Evolutionary conservation across 2,329 filamentous ascomycete genomes (phyloP).

Genomic region (Blastomyces gilchristii): DNA sequence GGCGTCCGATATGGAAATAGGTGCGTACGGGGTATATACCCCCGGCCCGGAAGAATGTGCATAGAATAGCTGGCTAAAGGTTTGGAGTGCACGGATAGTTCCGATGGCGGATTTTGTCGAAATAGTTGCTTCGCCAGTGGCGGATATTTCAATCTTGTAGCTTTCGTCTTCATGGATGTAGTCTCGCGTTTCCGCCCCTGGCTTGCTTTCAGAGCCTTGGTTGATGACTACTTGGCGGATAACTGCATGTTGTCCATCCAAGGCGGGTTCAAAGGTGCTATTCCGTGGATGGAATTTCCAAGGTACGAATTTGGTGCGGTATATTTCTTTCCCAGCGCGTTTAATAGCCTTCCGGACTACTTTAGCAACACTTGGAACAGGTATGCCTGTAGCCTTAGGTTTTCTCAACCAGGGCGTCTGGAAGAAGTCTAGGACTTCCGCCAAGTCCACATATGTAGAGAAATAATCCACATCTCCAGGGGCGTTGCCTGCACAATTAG

Average conservation of each 20-base stretch:
- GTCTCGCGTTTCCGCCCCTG: slow-evolving; percentile 9
- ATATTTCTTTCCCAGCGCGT: slow-evolving; percentile 16
- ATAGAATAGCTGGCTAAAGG: slow-evolving; percentile 24
- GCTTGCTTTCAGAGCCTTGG: slow-evolving; percentile 10
- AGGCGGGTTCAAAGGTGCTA: slow-evolving; percentile 18
- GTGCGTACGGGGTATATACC: slow-evolving; percentile 60
- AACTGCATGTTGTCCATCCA: slow-evolving; percentile 2
- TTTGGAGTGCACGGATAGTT: slow-evolving; percentile 21
- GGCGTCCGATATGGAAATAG: slow-evolving; percentile 59
- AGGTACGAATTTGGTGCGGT: slow-evolving; percentile 20
- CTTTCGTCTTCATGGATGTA: slow-evolving; percentile 20
- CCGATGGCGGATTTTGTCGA: slow-evolving; percentile 20
- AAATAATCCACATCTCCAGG: not conserved
- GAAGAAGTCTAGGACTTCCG: slow-evolving; percentile 1
- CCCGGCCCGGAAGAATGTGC: slow-evolving; percentile 16
- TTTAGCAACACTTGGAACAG: slow-evolving; percentile 13
- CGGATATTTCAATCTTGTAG: slow-evolving; percentile 19
- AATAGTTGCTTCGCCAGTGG: slow-evolving; percentile 17
- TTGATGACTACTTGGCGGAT: slow-evolving; percentile 19
- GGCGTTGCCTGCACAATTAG: not conserved
- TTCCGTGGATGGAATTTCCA: slow-evolving; percentile 24
- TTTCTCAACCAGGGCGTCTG: slow-evolving; percentile 3
- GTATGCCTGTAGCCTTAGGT: not conserved
- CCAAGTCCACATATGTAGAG: slow-evolving; percentile 3
- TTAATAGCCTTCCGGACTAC: slow-evolving; percentile 17